phyloP scores from a whole-genome alignment of 2,329 filamentous ascomycete genomes.

The Dothideomycetes sp. region DNA sequence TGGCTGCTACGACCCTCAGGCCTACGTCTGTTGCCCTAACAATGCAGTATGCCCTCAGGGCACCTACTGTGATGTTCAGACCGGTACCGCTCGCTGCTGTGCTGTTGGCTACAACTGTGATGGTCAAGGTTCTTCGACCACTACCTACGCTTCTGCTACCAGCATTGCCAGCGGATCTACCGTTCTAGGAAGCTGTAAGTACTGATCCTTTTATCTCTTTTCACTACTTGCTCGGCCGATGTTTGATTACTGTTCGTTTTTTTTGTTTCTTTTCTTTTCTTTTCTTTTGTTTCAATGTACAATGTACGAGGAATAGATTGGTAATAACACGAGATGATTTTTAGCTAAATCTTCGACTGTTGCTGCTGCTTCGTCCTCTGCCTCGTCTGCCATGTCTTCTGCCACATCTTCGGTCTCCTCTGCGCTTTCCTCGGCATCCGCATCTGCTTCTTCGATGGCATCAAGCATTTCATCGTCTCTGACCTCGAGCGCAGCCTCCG shows the following conservation, averaged over 20 bases:
- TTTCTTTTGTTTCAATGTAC: background rate
- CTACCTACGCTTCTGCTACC: slow-evolving; percentile 2
- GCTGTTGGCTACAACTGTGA: slow-evolving; percentile 10
- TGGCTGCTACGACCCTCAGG: slow-evolving; percentile 10
- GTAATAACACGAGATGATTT: slow-evolving; percentile 1
- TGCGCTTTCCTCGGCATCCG: background rate
- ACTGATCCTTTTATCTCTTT: background rate
- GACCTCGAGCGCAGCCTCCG: slow-evolving; percentile 6
- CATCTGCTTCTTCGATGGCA: background rate
- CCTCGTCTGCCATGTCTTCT: slow-evolving; percentile 7
- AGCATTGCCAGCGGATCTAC: slow-evolving; percentile 2
- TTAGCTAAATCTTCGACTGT: background rate
- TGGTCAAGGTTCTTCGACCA: slow-evolving; percentile 10
- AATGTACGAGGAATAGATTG: background rate
- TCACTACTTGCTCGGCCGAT: background rate
- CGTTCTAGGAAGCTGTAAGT: slow-evolving; percentile 11
- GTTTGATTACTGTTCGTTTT: background rate
- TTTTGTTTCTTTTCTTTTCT: background rate
- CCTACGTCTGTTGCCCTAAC: slow-evolving; percentile 1
- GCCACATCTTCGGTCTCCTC: slow-evolving; percentile 1
- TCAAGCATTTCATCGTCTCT: slow-evolving; percentile 1
- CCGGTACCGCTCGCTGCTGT: slow-evolving; percentile 2
- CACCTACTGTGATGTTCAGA: background rate
- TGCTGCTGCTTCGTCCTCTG: background rate
- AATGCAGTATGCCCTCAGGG: slow-evolving; percentile 1